Percentiles rank a stretch among this genome's conserved stretches.
These are phyloP conservation scores for Pseudocercospora pini-densiflorae DNA, from an alignment of 2,329 filamentous ascomycete species.

Conservation along the genomic window DNA sequence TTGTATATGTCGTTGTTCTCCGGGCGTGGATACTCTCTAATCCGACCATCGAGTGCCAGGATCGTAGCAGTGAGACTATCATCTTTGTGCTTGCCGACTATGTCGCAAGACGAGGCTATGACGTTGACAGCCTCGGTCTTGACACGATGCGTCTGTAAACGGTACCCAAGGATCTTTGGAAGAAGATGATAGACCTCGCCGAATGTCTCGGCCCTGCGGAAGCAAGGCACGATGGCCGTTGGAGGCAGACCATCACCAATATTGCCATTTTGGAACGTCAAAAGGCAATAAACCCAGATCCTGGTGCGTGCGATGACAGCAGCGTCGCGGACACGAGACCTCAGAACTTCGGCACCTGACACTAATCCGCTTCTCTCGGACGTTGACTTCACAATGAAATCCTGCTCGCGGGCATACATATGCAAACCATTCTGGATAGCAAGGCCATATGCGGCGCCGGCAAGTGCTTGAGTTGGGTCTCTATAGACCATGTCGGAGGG, in stretches of 20 bases:
- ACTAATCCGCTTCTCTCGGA: neutral
- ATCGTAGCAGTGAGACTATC: constrained; percentile 10
- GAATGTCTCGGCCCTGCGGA: constrained; percentile 7
- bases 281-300: constrained; percentile 9
- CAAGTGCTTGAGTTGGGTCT: constrained; percentile 13
- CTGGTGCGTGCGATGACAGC: constrained; percentile 7
- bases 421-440: constrained; percentile 17
- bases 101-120: constrained; percentile 13
- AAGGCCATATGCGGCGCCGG: constrained; percentile 8
- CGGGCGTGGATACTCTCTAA: constrained; percentile 7
- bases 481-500: constrained; percentile 13
- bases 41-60: constrained; percentile 1
- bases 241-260: constrained; percentile 15
- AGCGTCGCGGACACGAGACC: neutral
- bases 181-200: constrained; percentile 7
- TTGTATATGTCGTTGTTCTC: neutral
- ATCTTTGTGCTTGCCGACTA: constrained; percentile 3
- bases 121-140: constrained; percentile 12
- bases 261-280: constrained; percentile 12
- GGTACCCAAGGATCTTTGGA: constrained; percentile 9
- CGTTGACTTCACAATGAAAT: constrained; percentile 12
- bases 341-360: neutral
- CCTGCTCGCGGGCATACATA: constrained; percentile 16
- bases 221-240: constrained; percentile 10
- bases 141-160: constrained; percentile 1